Evolutionary conservation across 1,284 basidiomycete species (phyloP), one percentile per base, ranked within the genome.

Genomic region (Pterulicium gracile): DNA sequence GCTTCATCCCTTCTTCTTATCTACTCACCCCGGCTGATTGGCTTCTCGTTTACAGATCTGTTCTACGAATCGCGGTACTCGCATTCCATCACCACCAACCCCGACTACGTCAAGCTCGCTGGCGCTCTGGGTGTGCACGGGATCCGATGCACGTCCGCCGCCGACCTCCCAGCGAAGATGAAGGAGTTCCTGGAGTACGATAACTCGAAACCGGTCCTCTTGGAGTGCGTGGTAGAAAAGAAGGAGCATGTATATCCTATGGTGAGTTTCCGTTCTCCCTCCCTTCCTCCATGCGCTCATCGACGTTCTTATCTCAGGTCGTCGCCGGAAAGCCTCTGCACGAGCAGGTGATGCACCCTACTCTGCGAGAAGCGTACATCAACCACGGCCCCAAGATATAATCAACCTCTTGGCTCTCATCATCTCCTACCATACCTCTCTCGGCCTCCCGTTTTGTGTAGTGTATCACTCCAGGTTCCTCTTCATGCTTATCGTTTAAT

Each of bases 181-280:
- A 92, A 93, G 72, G 94, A 98, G 74, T 96, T 98, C 67, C 74
- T 98, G 56, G 93, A 95, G 68, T 96, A 95, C 64, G 87, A 92
- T 53, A 84, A 79, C 53, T 73, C 72, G 50, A 86, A 79, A 65
- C 95, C 95, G 1, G 77, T 98, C 41, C 65, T 98, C 52, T 73
- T 98, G 70, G 94, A 98, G 67, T 95, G 91, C 59, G 49, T 86
- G 48, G 89, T 97, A 24, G 82, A 87, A 62, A 77, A 74, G 57
- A 81, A 80, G 55, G 94, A 97, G 68, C 93, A 97, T 63, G 93
- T 96, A 49, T 97, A 91, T 78, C 94, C 88, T 12, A 92, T 91
- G 87, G 88, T 88, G 49, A 49, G 72, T 61, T 23, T n/a, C 44
- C 20, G 17, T 43, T n/a, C n/a, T n/a, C n/a, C n/a, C 46, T 47